These are phyloP conservation scores for Eutreptiella sp. DNA, from an alignment of 208 protist species.

Conservation along the genomic window DNA sequence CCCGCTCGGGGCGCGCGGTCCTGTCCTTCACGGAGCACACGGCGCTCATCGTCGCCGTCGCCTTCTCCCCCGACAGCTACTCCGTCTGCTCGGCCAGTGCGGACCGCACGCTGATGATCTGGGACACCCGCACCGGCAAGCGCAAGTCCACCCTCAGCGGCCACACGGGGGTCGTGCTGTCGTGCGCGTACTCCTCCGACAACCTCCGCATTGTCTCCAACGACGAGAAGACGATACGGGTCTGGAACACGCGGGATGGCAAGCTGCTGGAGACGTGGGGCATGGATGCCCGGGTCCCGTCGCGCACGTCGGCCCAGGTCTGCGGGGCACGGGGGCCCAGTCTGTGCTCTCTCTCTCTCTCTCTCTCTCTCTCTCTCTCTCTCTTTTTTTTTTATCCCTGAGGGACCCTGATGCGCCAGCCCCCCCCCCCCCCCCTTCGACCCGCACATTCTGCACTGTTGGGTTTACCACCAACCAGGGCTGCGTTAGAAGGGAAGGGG, in stretches of 20 bases:
- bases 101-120: constrained; percentile 63
- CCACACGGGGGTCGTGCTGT: constrained; percentile 65
- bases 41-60: constrained; percentile 19
- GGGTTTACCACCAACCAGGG: too few species aligned
- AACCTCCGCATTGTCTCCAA: constrained; percentile 73
- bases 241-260: constrained; percentile 61
- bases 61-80: constrained; percentile 17
- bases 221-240: constrained; percentile 63
- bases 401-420: too few species aligned
- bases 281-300: too few species aligned
- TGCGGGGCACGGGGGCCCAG: too few species aligned
- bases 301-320: too few species aligned
- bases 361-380: too few species aligned
- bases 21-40: constrained; percentile 21
- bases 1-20: constrained; percentile 2
- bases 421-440: too few species aligned
- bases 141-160: constrained; percentile 53
- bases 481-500: too few species aligned
- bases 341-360: too few species aligned
- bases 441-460: too few species aligned
- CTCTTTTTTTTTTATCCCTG: too few species aligned
- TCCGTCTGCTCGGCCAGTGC: constrained; percentile 3
- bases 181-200: constrained; percentile 64
- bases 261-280: too few species aligned
- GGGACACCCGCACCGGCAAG: constrained; percentile 60